Conservation (phyloP, 1,139 yeast genomes). For the Saccharomycopsis hybrid region DNA sequence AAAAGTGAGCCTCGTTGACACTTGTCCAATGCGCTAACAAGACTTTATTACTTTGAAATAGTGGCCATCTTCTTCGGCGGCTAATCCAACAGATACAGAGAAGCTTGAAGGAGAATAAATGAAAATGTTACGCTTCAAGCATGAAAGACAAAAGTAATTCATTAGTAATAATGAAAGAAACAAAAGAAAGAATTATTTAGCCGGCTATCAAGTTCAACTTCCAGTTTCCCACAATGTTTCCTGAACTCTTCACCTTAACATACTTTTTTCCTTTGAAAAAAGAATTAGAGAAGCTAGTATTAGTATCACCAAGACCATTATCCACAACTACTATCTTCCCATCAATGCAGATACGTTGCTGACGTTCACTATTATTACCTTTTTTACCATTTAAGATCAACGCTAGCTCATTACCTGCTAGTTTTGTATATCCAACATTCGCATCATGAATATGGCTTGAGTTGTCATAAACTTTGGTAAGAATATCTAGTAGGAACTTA, state of each 20-base stretch:
- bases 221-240: not conserved
- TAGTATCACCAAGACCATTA: not conserved
- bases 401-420: not conserved
- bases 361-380: too few species aligned
- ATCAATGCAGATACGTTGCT: constrained; percentile 18
- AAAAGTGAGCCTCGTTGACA: too few species aligned
- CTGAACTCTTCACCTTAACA: not conserved
- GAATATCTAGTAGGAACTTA: constrained; percentile 12
- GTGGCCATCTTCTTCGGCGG: too few species aligned
- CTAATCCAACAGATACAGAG: too few species aligned
- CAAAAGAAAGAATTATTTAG: not conserved
- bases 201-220: constrained; percentile 1
- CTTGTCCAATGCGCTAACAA: too few species aligned
- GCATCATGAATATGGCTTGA: constrained; percentile 12
- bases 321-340: constrained; percentile 15
- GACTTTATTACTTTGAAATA: too few species aligned
- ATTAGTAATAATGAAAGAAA: too few species aligned
- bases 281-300: too few species aligned
- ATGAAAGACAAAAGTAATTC: too few species aligned
- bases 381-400: not conserved
- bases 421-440: constrained; percentile 1
- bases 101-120: too few species aligned
- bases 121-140: too few species aligned
- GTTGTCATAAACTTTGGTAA: constrained; percentile 14
- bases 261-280: not conserved